These are phyloP conservation scores for cucumber (Cucumis sativus) DNA, from an alignment of 306 rosid genomes.

Conservation along the genomic window DNA sequence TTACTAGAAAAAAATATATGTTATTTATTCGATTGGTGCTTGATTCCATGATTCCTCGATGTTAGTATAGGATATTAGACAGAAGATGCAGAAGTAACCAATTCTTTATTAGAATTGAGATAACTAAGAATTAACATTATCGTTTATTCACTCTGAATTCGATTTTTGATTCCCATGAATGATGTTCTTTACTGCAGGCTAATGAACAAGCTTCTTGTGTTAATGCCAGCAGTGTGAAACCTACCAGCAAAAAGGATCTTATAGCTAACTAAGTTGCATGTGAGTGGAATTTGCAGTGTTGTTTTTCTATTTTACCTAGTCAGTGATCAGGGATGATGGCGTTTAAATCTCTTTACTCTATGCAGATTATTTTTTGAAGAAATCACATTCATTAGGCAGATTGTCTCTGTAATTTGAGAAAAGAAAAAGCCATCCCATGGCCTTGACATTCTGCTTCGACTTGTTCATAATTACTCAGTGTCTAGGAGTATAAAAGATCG, in stretches of 20 bases:
- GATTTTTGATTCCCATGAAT: constrained; percentile 22
- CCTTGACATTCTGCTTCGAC: background rate
- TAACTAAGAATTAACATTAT: background rate
- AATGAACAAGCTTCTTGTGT: constrained; percentile 21
- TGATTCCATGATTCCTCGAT: background rate
- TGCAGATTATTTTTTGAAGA: background rate
- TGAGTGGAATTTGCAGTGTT: constrained; percentile 18
- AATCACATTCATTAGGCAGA: background rate
- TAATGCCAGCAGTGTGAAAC: constrained; percentile 28
- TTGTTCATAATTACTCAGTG: background rate
- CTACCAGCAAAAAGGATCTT: constrained; percentile 24
- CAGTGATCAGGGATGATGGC: background rate
- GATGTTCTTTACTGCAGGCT: constrained; percentile 27
- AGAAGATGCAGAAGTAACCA: background rate
- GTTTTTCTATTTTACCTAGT: background rate
- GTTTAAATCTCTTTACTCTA: background rate
- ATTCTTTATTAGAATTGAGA: background rate
- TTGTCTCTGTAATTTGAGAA: background rate
- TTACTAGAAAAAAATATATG: background rate
- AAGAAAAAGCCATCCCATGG: background rate
- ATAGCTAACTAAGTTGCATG: constrained; percentile 32
- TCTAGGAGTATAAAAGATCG: background rate
- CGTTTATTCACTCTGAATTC: background rate
- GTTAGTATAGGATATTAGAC: background rate
- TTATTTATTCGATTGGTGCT: background rate